These are phyloP conservation scores for Pseudogymnoascus sp. DNA, from an alignment of 2,329 filamentous ascomycete species.

Conservation along the genomic window DNA sequence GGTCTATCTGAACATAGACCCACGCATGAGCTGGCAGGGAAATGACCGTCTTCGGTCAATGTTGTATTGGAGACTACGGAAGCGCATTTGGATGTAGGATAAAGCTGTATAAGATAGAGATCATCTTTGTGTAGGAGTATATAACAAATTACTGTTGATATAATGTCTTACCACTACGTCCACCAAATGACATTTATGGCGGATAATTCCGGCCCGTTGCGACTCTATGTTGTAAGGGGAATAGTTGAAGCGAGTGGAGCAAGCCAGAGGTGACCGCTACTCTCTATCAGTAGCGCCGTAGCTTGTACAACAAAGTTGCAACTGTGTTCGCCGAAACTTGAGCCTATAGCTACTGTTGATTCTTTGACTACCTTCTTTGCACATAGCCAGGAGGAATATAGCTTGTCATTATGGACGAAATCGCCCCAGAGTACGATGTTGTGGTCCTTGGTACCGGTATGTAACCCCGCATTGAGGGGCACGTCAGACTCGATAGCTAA, in stretches of 20 bases:
- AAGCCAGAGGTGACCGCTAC: constrained; percentile 12
- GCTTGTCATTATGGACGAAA: constrained; percentile 75
- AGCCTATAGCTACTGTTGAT: constrained; percentile 1
- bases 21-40: not conserved
- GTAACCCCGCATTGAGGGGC: constrained; percentile 37
- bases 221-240: constrained; percentile 11
- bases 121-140: constrained; percentile 10
- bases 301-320: constrained; percentile 3
- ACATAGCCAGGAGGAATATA: constrained; percentile 4
- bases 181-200: constrained; percentile 2
- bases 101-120: constrained; percentile 11
- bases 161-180: not conserved
- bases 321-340: constrained; percentile 5
- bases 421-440: constrained; percentile 97
- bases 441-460: constrained; percentile 95
- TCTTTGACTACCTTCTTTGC: not conserved
- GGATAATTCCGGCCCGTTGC: constrained; percentile 10
- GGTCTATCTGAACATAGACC: not conserved
- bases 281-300: constrained; percentile 11
- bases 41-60: not conserved
- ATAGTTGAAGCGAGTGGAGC: constrained; percentile 12
- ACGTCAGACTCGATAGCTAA: constrained; percentile 26
- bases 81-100: constrained; percentile 10
- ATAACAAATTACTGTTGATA: constrained; percentile 9
- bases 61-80: constrained; percentile 9